These are phyloP conservation scores for Sclerotinia trifoliorum DNA, from an alignment of 2,329 filamentous ascomycete species.

Conservation along the genomic window DNA sequence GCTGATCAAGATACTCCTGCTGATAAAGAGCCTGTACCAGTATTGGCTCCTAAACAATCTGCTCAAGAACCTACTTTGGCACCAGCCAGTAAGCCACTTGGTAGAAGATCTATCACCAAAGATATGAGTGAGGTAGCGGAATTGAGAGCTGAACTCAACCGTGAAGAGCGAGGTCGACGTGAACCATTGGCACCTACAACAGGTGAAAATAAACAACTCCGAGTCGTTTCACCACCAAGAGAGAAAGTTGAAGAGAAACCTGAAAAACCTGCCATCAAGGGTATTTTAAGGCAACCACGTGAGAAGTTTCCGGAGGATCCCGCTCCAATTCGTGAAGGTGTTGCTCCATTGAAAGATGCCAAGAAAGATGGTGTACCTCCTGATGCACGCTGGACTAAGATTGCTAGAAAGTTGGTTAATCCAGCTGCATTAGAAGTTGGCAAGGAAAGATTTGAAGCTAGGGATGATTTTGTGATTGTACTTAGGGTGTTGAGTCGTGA, in stretches of 20 bases:
- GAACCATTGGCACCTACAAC: constrained; percentile 28
- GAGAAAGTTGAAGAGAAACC: constrained; percentile 64
- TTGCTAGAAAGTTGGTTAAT: constrained; percentile 83
- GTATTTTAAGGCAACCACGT: constrained; percentile 82
- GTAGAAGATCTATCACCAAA: constrained; percentile 29
- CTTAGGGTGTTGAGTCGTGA: constrained; percentile 82
- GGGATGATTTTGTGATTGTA: constrained; percentile 92
- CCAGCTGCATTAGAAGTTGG: constrained; percentile 80
- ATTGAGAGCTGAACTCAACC: constrained; percentile 32
- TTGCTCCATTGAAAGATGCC: constrained; percentile 89
- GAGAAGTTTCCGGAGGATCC: constrained; percentile 83
- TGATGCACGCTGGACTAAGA: constrained; percentile 89
- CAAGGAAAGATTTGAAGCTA: constrained; percentile 88
- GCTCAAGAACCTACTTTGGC: constrained; percentile 11
- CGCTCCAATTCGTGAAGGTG: constrained; percentile 81
- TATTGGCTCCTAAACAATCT: constrained; percentile 23
- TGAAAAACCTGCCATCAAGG: constrained; percentile 54
- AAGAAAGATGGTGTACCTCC: constrained; percentile 72
- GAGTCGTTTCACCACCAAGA: constrained; percentile 70
- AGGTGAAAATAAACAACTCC: constrained; percentile 39
- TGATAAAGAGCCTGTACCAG: constrained; percentile 25
- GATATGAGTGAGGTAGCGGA: constrained; percentile 32
- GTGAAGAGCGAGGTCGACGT: constrained; percentile 29
- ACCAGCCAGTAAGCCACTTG: constrained; percentile 26
- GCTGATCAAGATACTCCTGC: constrained; percentile 31